Conservation (phyloP, 2,329 filamentous ascomycete genomes). For the Cladophialophora bantiana region DNA sequence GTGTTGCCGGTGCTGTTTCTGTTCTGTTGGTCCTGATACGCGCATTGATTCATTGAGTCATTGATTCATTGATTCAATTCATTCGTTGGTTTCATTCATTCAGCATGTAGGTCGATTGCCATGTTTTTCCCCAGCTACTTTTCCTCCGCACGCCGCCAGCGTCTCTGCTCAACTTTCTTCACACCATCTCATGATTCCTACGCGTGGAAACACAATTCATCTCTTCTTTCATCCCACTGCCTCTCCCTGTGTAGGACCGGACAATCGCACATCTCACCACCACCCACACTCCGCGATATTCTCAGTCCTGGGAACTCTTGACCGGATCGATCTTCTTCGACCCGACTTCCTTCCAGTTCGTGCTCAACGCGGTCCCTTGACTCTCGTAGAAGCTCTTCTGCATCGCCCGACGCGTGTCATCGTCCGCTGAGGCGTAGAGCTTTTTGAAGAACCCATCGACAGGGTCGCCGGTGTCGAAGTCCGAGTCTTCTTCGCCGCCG, state of each 20-base stretch:
- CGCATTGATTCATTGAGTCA: too few species aligned
- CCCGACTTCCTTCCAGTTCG: slow-evolving; percentile 85
- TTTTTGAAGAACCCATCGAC: slow-evolving; percentile 87
- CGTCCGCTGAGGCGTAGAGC: slow-evolving; percentile 76
- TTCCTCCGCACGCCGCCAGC: too few species aligned
- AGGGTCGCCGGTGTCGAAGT: slow-evolving; percentile 45
- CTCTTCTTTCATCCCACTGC: background rate
- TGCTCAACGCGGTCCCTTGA: slow-evolving; percentile 90
- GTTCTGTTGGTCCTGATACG: too few species aligned
- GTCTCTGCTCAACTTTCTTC: too few species aligned
- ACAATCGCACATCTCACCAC: background rate
- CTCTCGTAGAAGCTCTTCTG: slow-evolving; percentile 97
- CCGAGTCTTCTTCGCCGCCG: slow-evolving; percentile 58
- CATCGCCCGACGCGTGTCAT: slow-evolving; percentile 89
- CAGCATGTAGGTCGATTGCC: too few species aligned
- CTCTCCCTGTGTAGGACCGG: background rate
- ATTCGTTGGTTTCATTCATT: too few species aligned
- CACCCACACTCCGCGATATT: background rate
- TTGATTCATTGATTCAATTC: too few species aligned
- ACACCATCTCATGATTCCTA: too few species aligned
- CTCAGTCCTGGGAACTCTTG: slow-evolving; percentile 33
- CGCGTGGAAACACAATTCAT: background rate
- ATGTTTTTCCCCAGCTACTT: too few species aligned
- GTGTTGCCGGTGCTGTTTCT: too few species aligned
- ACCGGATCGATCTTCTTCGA: slow-evolving; percentile 68